Evolutionary conservation across 257 asterid genomes (phyloP).

Genomic region (Nicotiana knightiana): DNA sequence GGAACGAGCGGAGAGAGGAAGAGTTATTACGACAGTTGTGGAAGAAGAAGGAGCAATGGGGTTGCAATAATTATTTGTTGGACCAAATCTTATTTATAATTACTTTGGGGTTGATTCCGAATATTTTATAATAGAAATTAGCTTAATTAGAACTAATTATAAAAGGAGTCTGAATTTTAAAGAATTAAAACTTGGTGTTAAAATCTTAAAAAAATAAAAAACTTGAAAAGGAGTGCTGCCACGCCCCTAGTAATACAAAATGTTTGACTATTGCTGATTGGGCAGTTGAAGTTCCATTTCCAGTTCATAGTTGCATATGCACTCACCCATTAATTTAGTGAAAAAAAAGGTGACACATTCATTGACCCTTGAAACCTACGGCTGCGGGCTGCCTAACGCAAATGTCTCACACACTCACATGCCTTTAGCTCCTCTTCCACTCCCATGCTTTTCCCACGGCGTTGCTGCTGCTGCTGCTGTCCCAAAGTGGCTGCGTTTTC

Average conservation of each 20-base stretch:
- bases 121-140: too few species aligned
- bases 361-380: background rate
- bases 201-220: too few species aligned
- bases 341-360: background rate
- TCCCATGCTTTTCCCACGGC: slow-evolving; percentile 5
- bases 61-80: background rate
- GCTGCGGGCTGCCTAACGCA: slow-evolving; percentile 12
- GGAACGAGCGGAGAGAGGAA: background rate
- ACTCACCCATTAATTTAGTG: background rate
- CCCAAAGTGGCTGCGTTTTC: background rate
- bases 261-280: background rate
- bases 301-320: background rate
- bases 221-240: too few species aligned
- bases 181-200: too few species aligned
- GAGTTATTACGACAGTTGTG: background rate
- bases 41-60: background rate
- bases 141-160: too few species aligned
- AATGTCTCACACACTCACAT: slow-evolving; percentile 12
- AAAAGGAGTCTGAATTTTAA: too few species aligned
- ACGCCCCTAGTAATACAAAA: background rate
- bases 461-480: background rate
- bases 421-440: background rate
- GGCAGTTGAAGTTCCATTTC: background rate
- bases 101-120: too few species aligned
- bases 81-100: too few species aligned